These are phyloP conservation scores for Fusarium coffeatum DNA, from an alignment of 2,329 filamentous ascomycete genomes.

Conservation along the genomic window DNA sequence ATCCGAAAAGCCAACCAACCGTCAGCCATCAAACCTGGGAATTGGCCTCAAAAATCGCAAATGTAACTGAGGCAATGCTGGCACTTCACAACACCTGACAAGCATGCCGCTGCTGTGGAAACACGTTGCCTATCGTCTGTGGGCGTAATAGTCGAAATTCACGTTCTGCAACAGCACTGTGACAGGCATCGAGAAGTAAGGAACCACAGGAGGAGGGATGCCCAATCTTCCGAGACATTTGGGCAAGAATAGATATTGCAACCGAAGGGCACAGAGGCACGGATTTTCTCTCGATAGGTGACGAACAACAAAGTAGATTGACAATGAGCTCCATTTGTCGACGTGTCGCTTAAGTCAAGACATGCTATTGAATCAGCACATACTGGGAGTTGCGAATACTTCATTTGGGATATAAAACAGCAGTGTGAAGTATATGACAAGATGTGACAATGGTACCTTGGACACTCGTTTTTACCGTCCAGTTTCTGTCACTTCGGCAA, in stretches of 20 bases:
- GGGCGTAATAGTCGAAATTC: slow-evolving; percentile 29
- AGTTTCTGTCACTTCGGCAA: slow-evolving; percentile 34
- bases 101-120: slow-evolving; percentile 33
- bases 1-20: slow-evolving; percentile 20
- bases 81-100: slow-evolving; percentile 38
- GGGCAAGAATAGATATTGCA: slow-evolving; percentile 37
- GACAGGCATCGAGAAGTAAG: slow-evolving; percentile 33
- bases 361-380: slow-evolving; percentile 30
- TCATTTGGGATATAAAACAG: slow-evolving; percentile 44
- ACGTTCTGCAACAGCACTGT: slow-evolving; percentile 24
- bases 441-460: slow-evolving; percentile 34
- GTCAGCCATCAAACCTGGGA: slow-evolving; percentile 18
- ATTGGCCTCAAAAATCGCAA: slow-evolving; percentile 33
- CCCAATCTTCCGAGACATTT: slow-evolving; percentile 41
- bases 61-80: slow-evolving; percentile 43
- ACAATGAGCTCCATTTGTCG: slow-evolving; percentile 40
- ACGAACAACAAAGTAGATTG: slow-evolving; percentile 25
- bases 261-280: slow-evolving; percentile 32
- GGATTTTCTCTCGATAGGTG: slow-evolving; percentile 29
- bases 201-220: slow-evolving; percentile 40
- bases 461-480: slow-evolving; percentile 27
- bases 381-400: slow-evolving; percentile 42
- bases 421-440: slow-evolving; percentile 32
- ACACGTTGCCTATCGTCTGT: slow-evolving; percentile 46
- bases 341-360: slow-evolving; percentile 45